Evolutionary conservation across 805 yeast genomes (phyloP), one percentile per base, ranked within the genome.

Genomic region (Sugiyamaella valdiviana): DNA sequence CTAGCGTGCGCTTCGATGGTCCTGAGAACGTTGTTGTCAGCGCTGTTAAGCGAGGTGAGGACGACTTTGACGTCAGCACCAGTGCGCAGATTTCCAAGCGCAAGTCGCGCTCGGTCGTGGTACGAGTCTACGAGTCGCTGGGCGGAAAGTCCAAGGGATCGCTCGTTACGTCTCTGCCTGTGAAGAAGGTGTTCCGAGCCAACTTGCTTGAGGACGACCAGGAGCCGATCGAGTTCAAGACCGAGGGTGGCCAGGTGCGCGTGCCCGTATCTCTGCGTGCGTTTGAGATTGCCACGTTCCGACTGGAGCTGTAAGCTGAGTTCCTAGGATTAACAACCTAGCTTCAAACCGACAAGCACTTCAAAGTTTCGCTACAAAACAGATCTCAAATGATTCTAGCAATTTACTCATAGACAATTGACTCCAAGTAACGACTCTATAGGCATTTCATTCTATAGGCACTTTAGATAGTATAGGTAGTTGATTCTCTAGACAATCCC

Each of bases 31-130:
- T 90, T 46, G 74, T 90, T 10, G 63, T 91, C 42, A 79, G 91
- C 2, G 81, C 87, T 55, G 66, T 91, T 41, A 91, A 91, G 68
- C 77, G 97, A 57, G 88, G 87, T 12, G 96, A 90, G 62, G 87
- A 83, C 60, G 97, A 90, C 63, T 69, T 62, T 42, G 73, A 77
- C 38, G 53, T 58, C 22, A 44, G 23, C 32, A 37, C 76, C 79
- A 14, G 69, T 74, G 41, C 23, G 39, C 16, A 39, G 23, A 39
- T 32, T 22, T 9, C 43, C 5, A 32, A 16, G 16, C 24, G 24
- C 14, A 59, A 63, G 38, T 75, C 75, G 10, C 67, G 71, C 43
- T 74, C 81, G 5, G 67, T 87, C 23, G 71, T 89, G 20, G 71
- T 85, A 21, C 78, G 98, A 57, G 74, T 88, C 1, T 93, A 89